Base-by-base conservation (phyloP, 257 asterid genomes). In the Fraxinus americana region DNA sequence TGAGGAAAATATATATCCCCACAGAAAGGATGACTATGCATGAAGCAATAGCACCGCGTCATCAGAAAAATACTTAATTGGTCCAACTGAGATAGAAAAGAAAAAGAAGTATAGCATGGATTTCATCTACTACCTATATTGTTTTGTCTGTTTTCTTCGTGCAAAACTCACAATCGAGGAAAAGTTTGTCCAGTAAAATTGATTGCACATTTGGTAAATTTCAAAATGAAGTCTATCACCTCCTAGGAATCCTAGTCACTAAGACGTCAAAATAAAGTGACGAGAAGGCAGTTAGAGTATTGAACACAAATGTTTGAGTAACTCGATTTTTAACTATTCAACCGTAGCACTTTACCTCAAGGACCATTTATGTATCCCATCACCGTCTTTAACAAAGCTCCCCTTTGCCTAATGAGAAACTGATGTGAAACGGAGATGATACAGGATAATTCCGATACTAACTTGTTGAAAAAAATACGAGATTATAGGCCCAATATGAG, bases 1-100 rank as follows among this genome's bases (percentile, higher is more conserved):
- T 14, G 98, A 92, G 75, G 99, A 95, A 82, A 87, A 89, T 93
- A 95, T 88, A 85, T 95, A 95, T 78, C 99, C 99, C 97, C 99
- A 95, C 71, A 95, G 92, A 83, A 95, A 95, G 73, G 99, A 95
- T 79, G 99, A 95, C 99, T 95, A 35, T 1, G 78, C 79, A 78
- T 50, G 76, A 81, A 81, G 29, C 72, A 83, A 71, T 21, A 77
- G 21, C 39, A 79, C 38, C 74, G 38, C 3, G 10, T 41, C 29
- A 72, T 83, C 75, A 87, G 83, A 36, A 14, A 21, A 52, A 76
- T 34, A 67, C 45, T 67, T 30, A 2, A 36, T 67, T 29, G 36
- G 21, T 71, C 35, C 66, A n/a, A 34, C 9, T 17, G n/a, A 7
- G 65, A 6, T 39, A 17, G 23, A 72, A 11, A 23, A 72, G 65